Conservation (phyloP, 345 rosid species). For the Streptanthus diversifolius region DNA sequence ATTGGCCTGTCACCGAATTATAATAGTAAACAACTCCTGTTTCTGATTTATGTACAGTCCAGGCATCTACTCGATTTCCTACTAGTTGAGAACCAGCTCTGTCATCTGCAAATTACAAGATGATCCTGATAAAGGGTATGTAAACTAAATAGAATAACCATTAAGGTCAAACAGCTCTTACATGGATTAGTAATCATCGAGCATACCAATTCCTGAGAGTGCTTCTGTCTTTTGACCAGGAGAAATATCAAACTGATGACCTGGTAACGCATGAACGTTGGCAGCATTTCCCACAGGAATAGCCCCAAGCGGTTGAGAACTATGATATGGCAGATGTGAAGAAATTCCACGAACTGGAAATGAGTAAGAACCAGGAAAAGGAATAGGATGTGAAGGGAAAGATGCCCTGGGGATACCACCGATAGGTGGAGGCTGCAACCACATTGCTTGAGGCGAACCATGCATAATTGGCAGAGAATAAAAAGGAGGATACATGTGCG, state of each 20-base stretch:
- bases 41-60: constrained; percentile 96
- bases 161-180: constrained; percentile 57
- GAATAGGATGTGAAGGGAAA: constrained; percentile 57
- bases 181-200: constrained; percentile 63
- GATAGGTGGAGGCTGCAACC: constrained; percentile 75
- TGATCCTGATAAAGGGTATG: constrained; percentile 39
- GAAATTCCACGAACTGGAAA: constrained; percentile 45
- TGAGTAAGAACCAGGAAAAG: constrained; percentile 55
- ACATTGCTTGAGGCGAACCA: constrained; percentile 61
- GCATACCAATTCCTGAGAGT: constrained; percentile 80
- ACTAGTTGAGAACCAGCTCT: constrained; percentile 43
- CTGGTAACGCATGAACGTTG: constrained; percentile 39
- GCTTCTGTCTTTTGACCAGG: constrained; percentile 45
- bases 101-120: constrained; percentile 50
- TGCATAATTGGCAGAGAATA: constrained; percentile 57
- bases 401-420: constrained; percentile 61
- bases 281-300: constrained; percentile 44
- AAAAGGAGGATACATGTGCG: constrained; percentile 56
- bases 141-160: constrained; percentile 32
- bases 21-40: constrained; percentile 78
- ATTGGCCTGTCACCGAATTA: constrained; percentile 80
- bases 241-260: constrained; percentile 44
- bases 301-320: constrained; percentile 65
- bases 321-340: constrained; percentile 44
- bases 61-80: constrained; percentile 52